Evolutionary conservation across 1,139 yeast species (phyloP).

Genomic region (Scheffersomyces parashehatae): DNA sequence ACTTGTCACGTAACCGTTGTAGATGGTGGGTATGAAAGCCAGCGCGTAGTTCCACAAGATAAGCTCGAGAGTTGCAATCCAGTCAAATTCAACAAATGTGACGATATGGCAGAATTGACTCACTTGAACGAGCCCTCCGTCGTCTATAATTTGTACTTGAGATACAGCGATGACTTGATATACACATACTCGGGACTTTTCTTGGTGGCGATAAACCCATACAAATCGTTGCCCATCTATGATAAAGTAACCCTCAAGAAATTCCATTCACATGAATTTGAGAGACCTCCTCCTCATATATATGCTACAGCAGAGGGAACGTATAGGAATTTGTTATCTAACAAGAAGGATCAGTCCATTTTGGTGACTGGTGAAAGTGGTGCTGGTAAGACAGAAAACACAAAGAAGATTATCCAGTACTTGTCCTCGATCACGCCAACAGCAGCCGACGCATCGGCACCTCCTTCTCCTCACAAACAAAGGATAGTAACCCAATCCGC

Average conservation of each 20-base stretch:
- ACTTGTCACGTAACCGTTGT: constrained; percentile 53
- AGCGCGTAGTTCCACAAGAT: constrained; percentile 31
- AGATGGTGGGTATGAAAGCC: constrained; percentile 41
- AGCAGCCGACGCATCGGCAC: constrained; percentile 1
- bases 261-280: constrained; percentile 50
- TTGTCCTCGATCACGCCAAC: constrained; percentile 68
- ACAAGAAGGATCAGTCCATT: constrained; percentile 80
- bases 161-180: constrained; percentile 78
- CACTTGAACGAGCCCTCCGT: constrained; percentile 95
- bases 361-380: constrained; percentile 98
- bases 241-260: constrained; percentile 55
- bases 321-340: constrained; percentile 68
- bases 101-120: constrained; percentile 95
- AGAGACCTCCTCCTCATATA: constrained; percentile 76
- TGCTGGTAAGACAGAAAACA: constrained; percentile 97
- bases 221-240: constrained; percentile 75
- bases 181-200: constrained; percentile 82
- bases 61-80: constrained; percentile 78
- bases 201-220: constrained; percentile 94
- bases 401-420: constrained; percentile 94
- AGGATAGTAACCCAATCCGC: constrained; percentile 1
- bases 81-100: constrained; percentile 84
- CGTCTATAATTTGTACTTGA: constrained; percentile 70
- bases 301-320: constrained; percentile 91
- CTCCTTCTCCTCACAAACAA: constrained; percentile 7